Conservation (phyloP, 495 filamentous ascomycete genomes). For the Neurospora sp. region DNA sequence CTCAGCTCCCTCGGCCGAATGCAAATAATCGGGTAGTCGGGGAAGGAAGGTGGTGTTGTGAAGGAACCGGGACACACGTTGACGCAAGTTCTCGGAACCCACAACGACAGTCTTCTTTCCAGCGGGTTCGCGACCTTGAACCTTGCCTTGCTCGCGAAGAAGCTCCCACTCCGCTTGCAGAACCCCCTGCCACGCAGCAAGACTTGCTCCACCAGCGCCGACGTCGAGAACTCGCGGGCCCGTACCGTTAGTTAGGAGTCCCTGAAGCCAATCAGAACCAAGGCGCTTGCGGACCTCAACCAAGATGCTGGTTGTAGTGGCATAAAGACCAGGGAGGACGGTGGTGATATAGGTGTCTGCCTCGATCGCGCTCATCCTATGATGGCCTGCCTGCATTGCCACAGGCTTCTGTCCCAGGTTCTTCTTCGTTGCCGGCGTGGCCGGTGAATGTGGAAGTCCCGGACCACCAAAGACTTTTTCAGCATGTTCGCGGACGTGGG, state of each 20-base stretch:
- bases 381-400: constrained; percentile 56
- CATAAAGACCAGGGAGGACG: constrained; percentile 73
- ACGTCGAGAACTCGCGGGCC: constrained; percentile 75
- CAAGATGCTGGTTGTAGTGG: constrained; percentile 59
- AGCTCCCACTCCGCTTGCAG: constrained; percentile 68
- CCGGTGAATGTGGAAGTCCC: constrained; percentile 59
- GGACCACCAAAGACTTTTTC: constrained; percentile 62
- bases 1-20: constrained; percentile 36
- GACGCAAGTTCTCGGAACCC: constrained; percentile 48
- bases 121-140: constrained; percentile 21
- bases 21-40: constrained; percentile 83
- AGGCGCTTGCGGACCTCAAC: constrained; percentile 80
- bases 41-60: constrained; percentile 89
- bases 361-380: constrained; percentile 72
- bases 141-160: constrained; percentile 43
- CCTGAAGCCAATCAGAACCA: constrained; percentile 67
- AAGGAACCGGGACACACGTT: constrained; percentile 65
- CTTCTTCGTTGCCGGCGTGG: constrained; percentile 24
- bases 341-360: constrained; percentile 74
- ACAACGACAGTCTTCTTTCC: constrained; percentile 44
- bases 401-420: constrained; percentile 56
- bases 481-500: constrained; percentile 62
- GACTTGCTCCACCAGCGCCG: constrained; percentile 72
- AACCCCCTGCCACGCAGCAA: constrained; percentile 78
- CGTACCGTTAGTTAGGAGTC: constrained; percentile 52